Evolutionary conservation across 495 filamentous ascomycete genomes (phyloP).

Genomic region (Daldinia loculata): DNA sequence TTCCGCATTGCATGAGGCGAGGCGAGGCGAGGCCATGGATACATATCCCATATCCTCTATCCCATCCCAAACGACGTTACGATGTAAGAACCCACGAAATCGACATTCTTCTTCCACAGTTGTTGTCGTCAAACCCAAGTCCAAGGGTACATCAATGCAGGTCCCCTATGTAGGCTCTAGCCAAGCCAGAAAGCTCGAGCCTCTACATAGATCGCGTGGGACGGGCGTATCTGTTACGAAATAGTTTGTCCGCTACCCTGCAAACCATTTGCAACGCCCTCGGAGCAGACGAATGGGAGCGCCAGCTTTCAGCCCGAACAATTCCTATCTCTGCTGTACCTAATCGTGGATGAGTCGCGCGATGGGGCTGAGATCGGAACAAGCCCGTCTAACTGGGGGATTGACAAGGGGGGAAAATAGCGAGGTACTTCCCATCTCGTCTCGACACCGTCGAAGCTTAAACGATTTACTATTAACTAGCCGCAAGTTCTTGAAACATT

Average conservation of each 20-base stretch:
- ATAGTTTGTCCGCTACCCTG: conserved; percentile 40
- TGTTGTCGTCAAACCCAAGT: conserved; percentile 24
- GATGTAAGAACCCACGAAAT: not conserved
- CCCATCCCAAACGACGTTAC: not conserved
- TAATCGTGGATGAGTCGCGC: conserved; percentile 34
- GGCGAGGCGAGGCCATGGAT: not conserved
- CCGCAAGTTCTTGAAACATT: conserved; percentile 11
- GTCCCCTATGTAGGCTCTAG: conserved; percentile 14
- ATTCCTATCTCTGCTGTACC: conserved; percentile 35
- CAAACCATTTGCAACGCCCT: conserved; percentile 41
- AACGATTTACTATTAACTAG: not conserved
- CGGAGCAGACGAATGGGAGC: conserved; percentile 27
- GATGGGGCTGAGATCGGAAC: conserved; percentile 39
- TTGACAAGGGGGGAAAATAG: too few species aligned
- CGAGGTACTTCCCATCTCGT: not conserved
- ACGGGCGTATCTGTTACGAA: conserved; percentile 42
- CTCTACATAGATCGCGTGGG: conserved; percentile 35
- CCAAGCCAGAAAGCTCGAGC: conserved; percentile 36
- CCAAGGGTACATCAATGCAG: conserved; percentile 35
- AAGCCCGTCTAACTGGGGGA: not conserved
- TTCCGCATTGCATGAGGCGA: conserved; percentile 7
- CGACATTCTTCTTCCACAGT: not conserved
- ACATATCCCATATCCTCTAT: not conserved
- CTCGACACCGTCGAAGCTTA: conserved; percentile 23
- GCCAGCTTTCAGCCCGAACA: conserved; percentile 38